Base-by-base conservation (phyloP, 192 early-diverging fungal species). In the Coemansia sp. region DNA sequence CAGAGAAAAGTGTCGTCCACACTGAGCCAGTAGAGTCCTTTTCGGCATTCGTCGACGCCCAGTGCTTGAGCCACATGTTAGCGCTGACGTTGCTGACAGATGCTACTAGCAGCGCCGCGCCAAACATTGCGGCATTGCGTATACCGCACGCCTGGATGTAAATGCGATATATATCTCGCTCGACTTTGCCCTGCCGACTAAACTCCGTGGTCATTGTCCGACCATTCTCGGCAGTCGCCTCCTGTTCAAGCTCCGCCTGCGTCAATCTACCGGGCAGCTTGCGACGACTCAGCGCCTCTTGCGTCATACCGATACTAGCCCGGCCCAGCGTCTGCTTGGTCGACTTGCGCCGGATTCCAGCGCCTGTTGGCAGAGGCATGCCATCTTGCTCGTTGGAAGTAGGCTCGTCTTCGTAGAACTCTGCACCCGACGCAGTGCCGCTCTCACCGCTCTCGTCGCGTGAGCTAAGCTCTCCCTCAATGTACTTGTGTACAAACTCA, bases 141-240 rank as follows among this genome's bases (percentile, higher is more conserved):
- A 84, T 42, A 0, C 90, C 89, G 49, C 94, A 97, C 0, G 93
- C 89, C 62, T 90, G 85, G 43, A 89, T 86, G 72, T 99, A 99
- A 2, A 90, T 85, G 23, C 70, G 67, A 70, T 99, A 99, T 0
- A 95, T 94, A n/a, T 73, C 69, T 84, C 87, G 89, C 47, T 88
- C 81, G 11, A 99, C 95, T 16, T 84, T 88, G 26, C 97, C 97
- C 66, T 92, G 87, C 26, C 89, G 91, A 65, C 87, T 90, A 58
- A 92, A 88, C 81, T 99, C 97, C 19, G 90, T 87, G 0, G 87
- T 80, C 64, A 93, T 95, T 17, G 69, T 82, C 9, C 72, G 58
- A 30, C 74, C 74, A 8, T 69, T 33, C n/a, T 72, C 69, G 4
- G 61, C 50, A 16, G 9, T 38, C 19, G 28, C 14, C 14, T 14